Evolutionary conservation across 495 filamentous ascomycete species (phyloP).

Genomic region (Penicillium dipodomyicola): DNA sequence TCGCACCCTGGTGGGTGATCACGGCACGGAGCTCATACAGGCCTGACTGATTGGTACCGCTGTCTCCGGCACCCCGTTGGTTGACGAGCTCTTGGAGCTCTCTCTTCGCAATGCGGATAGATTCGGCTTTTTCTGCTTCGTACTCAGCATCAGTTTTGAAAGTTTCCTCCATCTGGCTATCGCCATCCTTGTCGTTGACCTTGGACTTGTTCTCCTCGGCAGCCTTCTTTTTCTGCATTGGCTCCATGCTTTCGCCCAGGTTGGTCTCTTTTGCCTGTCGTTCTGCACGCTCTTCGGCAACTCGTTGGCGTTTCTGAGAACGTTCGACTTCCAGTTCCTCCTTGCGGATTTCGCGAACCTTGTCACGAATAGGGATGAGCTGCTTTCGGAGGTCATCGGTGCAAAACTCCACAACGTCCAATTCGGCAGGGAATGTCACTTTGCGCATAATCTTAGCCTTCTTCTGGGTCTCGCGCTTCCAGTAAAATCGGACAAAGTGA

Average conservation of each 20-base stretch:
- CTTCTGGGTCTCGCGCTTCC: constrained; percentile 90
- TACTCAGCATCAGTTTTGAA: constrained; percentile 93
- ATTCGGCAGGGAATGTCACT: constrained; percentile 89
- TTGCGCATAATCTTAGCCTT: constrained; percentile 99
- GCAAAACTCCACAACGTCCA: constrained; percentile 94
- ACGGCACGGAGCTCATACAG: constrained; percentile 93
- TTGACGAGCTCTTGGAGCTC: constrained; percentile 74
- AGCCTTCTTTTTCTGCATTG: constrained; percentile 52
- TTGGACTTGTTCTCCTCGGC: constrained; percentile 54
- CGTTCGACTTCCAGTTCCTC: constrained; percentile 89
- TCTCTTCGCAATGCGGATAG: constrained; percentile 75
- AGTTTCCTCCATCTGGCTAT: constrained; percentile 68
- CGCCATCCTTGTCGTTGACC: constrained; percentile 56
- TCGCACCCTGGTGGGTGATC: constrained; percentile 95
- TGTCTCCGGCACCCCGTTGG: constrained; percentile 67
- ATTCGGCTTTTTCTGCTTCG: constrained; percentile 74
- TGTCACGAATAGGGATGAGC: constrained; percentile 87
- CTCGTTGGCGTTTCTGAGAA: constrained; percentile 81
- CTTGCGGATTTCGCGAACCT: constrained; percentile 91
- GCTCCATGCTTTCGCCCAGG: constrained; percentile 34
- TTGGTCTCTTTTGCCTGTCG: constrained; percentile 44
- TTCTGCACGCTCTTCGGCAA: constrained; percentile 61
- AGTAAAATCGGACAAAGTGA: constrained; percentile 97
- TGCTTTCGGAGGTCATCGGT: constrained; percentile 80
- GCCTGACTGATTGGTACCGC: constrained; percentile 84